Percentiles rank a stretch among this genome's conserved stretches.
Evolutionary conservation across 2,329 filamentous ascomycete genomes (phyloP).

Genomic region (Cadophora sp.): DNA sequence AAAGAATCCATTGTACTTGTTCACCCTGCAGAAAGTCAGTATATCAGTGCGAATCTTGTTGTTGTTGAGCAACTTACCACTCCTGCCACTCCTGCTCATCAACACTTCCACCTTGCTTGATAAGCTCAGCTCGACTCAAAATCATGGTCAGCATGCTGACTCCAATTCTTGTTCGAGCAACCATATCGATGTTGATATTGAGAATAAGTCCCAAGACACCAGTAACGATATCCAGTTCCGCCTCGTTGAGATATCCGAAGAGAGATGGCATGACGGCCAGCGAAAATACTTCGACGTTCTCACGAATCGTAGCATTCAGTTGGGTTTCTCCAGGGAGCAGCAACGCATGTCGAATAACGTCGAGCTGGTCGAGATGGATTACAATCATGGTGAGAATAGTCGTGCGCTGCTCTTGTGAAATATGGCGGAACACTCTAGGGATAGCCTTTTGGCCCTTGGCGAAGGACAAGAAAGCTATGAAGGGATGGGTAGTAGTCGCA

Average conservation of each 20-base stretch:
- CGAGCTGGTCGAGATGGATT: slow-evolving; percentile 88
- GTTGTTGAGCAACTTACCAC: slow-evolving; percentile 62
- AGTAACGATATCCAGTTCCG: slow-evolving; percentile 87
- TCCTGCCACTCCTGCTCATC: slow-evolving; percentile 78
- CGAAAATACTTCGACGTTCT: slow-evolving; percentile 92
- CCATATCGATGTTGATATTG: slow-evolving; percentile 80
- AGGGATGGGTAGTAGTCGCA: slow-evolving; percentile 80
- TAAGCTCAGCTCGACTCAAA: slow-evolving; percentile 88
- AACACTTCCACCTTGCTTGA: slow-evolving; percentile 80
- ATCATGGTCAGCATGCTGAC: slow-evolving; percentile 92
- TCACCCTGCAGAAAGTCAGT: slow-evolving; percentile 60
- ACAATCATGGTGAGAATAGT: slow-evolving; percentile 96
- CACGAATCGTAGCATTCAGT: slow-evolving; percentile 78
- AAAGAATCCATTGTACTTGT: slow-evolving; percentile 86
- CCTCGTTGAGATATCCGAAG: slow-evolving; percentile 89
- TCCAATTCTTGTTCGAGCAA: slow-evolving; percentile 87
- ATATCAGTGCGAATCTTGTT: neutral
- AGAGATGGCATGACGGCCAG: slow-evolving; percentile 88
- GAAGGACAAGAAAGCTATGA: slow-evolving; percentile 94
- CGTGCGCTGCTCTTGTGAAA: slow-evolving; percentile 89
- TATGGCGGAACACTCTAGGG: slow-evolving; percentile 91
- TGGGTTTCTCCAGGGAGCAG: slow-evolving; percentile 75
- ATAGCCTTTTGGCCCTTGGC: slow-evolving; percentile 97
- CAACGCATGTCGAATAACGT: slow-evolving; percentile 84
- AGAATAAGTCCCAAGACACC: slow-evolving; percentile 87